Evolutionary conservation across 495 filamentous ascomycete genomes (phyloP), one percentile per base, ranked within the genome.

Genomic region (Chaetomidium leptoderma): DNA sequence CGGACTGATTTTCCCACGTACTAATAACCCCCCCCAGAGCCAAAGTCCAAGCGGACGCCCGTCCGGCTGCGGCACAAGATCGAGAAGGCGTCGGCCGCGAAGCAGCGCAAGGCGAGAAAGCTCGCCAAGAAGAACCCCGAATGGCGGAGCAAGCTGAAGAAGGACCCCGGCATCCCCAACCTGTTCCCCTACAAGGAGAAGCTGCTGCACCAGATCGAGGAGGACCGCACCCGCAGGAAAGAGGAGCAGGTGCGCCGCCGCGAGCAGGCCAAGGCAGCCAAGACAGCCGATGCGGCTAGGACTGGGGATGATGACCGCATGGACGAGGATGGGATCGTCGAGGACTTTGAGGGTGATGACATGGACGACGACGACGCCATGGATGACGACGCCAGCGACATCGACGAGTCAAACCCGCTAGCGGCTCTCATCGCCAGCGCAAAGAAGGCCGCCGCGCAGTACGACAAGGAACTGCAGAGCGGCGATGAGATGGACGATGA

Each of bases 101-200:
- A 98, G 77, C 87, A 95, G 72, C 82, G 86, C 64, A 98, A 98
- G 76, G 75, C 82, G 46, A 88, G 82, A 64, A 97, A 96, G 78
- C 74, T 82, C 45, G 91, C 88, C 24, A 97, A 96, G 76, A 88
- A 91, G 84, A 95, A 97, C 72, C 95, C 95, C 19, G 83, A 96
- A 87, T 96, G 92, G 87, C 83, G 85, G 58, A 92, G 89, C 61
- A 87, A 88, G 70, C 70, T 95, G 57, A 97, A 95, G 83, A 97
- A 97, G 74, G 92, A 96, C 70, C 91, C 91, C 36, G 92, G 92
- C 56, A 97, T 98, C 51, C 93, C 93, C 48, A 98, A 96, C 68
- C 81, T 96, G 26, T 98, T 96, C 75, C 93, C 93, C 13, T 96
- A 92, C 81, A 98, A 98, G 76, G 95, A 97, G 66, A 90, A 87